Percentiles rank a stretch among this genome's conserved stretches.
phyloP scores from a whole-genome alignment of 139 green algal species.

The Cymbomonas tetramitiformis region DNA sequence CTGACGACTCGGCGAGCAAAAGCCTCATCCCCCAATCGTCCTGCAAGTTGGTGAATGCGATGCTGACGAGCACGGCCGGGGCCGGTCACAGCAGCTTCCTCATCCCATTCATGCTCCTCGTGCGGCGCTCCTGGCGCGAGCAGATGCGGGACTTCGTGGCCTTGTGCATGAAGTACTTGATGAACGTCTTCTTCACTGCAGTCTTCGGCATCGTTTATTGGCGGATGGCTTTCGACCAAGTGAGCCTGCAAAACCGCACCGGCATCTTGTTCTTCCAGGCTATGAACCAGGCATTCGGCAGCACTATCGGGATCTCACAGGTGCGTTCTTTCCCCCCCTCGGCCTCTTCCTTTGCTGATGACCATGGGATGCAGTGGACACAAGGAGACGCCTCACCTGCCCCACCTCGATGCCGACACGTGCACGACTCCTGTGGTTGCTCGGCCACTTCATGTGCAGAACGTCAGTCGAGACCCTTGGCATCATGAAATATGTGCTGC shows the following conservation, averaged over 20 bases:
- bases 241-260: slow-evolving; percentile 49
- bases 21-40: not conserved
- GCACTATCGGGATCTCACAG: slow-evolving; percentile 7
- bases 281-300: slow-evolving; percentile 19
- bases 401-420: no score
- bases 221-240: slow-evolving; percentile 23
- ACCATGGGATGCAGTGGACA: no score
- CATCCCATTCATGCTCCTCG: slow-evolving; percentile 17
- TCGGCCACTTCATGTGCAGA: no score
- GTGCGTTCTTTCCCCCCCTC: no score
- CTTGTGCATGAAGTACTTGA: slow-evolving; percentile 11
- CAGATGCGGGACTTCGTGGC: slow-evolving; percentile 15
- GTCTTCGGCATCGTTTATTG: slow-evolving; percentile 33
- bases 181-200: slow-evolving; percentile 21
- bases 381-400: no score
- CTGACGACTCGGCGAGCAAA: no score
- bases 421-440: no score
- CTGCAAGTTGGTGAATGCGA: no score
- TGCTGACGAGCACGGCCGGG: no score
- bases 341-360: no score
- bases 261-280: slow-evolving; percentile 37
- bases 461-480: no score
- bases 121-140: slow-evolving; percentile 18
- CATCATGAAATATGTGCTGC: no score
- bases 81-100: not conserved